phyloP scores from a whole-genome alignment of 345 rosid species.

The Passiflora organensis region DNA sequence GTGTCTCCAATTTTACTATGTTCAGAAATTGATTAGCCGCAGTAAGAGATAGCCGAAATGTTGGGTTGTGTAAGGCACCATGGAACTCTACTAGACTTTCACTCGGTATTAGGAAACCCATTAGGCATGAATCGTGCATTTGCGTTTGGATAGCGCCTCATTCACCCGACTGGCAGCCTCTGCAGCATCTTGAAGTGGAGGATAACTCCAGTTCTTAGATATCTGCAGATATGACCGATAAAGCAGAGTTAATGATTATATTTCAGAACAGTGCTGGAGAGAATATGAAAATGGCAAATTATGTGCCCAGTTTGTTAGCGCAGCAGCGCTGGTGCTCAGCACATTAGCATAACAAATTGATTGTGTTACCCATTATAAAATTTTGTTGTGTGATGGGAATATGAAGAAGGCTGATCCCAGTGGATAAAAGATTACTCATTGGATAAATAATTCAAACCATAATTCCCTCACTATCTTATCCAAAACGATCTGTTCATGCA shows the following conservation, averaged over 20 bases:
- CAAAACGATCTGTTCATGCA: not conserved
- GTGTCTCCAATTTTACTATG: too few relatives aligned
- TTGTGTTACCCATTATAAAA: not conserved
- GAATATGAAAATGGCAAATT: not conserved
- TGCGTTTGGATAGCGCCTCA: conserved; percentile 16
- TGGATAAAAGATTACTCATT: too few relatives aligned
- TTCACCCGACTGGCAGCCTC: conserved; percentile 17
- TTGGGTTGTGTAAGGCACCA: not conserved
- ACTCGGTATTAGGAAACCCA: not conserved
- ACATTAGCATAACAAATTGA: not conserved
- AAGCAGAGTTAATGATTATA: not conserved
- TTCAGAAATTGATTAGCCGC: too few relatives aligned
- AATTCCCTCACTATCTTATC: not conserved
- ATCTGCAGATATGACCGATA: conserved; percentile 13
- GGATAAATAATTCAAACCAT: not conserved
- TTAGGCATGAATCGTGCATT: conserved; percentile 12
- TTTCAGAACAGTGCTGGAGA: not conserved
- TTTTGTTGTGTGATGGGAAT: not conserved
- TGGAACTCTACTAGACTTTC: not conserved
- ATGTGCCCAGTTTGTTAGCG: not conserved
- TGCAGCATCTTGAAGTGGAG: conserved; percentile 24
- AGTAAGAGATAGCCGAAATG: not conserved
- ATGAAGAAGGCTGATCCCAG: not conserved
- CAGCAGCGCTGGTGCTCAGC: not conserved
- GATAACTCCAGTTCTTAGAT: conserved; percentile 27